Evolutionary conservation across 31 red algal species (phyloP), one percentile per base, ranked within the genome.

Genomic region (Porphyra umbilicalis): DNA sequence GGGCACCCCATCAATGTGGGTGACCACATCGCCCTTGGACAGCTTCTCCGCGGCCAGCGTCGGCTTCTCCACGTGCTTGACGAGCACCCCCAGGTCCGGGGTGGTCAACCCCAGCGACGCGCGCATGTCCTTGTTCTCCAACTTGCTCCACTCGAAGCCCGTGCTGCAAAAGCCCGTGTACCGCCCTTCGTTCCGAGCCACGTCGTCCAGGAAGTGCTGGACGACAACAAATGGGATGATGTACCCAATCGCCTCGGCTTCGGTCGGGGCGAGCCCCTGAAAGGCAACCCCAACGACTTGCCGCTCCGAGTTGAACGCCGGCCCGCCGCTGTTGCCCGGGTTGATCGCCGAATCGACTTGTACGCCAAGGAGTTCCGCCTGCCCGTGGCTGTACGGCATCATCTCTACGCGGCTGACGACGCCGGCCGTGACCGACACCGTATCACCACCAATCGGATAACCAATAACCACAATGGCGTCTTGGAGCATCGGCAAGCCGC

Each of bases 341-440:
- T 97, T 97, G 79, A 97, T 97, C 76, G 91, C 95, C 32, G 95
- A 91, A 82, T 97, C 95, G 83, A 97, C 93, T 82, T 97, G 95
- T 35, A 97, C 91, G 67, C 91, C 88, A 1, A 97, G 76, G 7
- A 97, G 79, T 75, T 97, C 90, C 15, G 83, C 88, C 10, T 88
- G 83, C 20, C 89, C 91, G 39, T 98, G 96, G 13, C 77, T 82
- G 39, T 98, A 98, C 79, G 92, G 87, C 86, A 90, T 75, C 39
- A 93, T 87, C 75, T 97, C 94, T 8, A 92, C 82, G 32, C 94
- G 79, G 16, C 86, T 90, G 38, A 91, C 90, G 6, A 99, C 97
- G 46, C 97, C 97, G 0, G 87, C 90, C 20, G 97, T 95, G 1
- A 99, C 93, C 39, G 84, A 91, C 16, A 99, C 93, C 7, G 87